Evolutionary conservation across 2,329 filamentous ascomycete species (phyloP).

Genomic region (Apiospora koreana): DNA sequence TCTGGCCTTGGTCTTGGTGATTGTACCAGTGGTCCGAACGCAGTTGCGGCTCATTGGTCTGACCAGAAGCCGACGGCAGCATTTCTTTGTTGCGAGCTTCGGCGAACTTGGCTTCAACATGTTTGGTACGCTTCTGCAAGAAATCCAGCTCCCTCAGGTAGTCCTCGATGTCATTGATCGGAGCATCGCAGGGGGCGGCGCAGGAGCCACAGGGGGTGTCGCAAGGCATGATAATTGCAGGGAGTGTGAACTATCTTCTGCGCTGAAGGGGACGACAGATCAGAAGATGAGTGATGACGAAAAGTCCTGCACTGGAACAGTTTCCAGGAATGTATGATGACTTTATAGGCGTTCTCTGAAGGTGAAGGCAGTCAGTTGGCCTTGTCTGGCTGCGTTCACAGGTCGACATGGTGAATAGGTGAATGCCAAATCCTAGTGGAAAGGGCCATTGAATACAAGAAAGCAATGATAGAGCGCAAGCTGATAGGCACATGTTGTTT

Average conservation of each 20-base stretch:
- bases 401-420: neutral
- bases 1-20: conserved; percentile 42
- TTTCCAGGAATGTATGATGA: neutral
- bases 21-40: conserved; percentile 23
- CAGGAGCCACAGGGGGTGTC: neutral
- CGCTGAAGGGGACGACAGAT: neutral
- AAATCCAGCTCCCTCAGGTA: neutral
- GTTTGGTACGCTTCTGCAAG: neutral
- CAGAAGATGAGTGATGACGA: neutral
- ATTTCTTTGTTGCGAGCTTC: neutral
- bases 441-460: neutral
- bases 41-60: neutral
- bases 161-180: neutral
- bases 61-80: too few relatives aligned
- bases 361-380: neutral
- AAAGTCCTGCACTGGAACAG: neutral
- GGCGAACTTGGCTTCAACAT: neutral
- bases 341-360: neutral
- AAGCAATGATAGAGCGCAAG: neutral
- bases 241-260: neutral
- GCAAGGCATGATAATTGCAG: neutral
- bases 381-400: neutral
- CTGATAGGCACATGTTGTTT: too few relatives aligned
- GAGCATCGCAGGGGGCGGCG: neutral
- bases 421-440: neutral